phyloP scores from a whole-genome alignment of 257 asterid species.

The Gynochthodes officinalis region DNA sequence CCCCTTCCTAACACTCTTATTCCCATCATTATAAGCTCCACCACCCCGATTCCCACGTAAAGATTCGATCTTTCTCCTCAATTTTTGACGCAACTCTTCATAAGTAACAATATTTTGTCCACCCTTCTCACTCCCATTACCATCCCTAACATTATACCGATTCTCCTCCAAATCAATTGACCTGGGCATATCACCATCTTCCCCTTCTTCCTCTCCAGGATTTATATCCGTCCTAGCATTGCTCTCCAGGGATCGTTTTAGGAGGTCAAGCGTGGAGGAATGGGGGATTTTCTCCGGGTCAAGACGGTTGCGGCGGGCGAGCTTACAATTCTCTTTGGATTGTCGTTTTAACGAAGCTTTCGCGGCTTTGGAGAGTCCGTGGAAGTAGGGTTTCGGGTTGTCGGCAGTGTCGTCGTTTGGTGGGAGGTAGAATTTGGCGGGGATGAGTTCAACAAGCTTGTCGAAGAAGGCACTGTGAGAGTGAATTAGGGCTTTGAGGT shows the following conservation, averaged over 20 bases:
- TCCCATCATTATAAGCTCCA: slow-evolving; percentile 20
- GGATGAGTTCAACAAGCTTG: slow-evolving; percentile 58
- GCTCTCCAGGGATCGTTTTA: slow-evolving; percentile 34
- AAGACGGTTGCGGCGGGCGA: slow-evolving; percentile 75
- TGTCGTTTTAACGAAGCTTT: slow-evolving; percentile 71
- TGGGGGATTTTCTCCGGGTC: slow-evolving; percentile 65
- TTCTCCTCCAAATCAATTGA: slow-evolving; percentile 30
- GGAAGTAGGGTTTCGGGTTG: slow-evolving; percentile 71
- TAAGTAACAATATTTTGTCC: slow-evolving; percentile 49
- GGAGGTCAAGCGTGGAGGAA: slow-evolving; percentile 45
- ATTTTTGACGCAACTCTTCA: slow-evolving; percentile 60
- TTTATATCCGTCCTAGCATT: background rate
- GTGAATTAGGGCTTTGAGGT: slow-evolving; percentile 42
- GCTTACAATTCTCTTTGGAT: slow-evolving; percentile 52
- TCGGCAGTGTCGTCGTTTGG: slow-evolving; percentile 44
- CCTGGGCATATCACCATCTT: background rate
- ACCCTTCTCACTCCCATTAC: slow-evolving; percentile 14
- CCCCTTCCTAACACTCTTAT: slow-evolving; percentile 24
- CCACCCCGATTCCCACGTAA: slow-evolving; percentile 69
- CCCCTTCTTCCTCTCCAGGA: slow-evolving; percentile 8
- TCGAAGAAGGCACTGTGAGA: slow-evolving; percentile 57
- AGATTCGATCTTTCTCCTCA: slow-evolving; percentile 58
- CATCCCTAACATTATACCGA: slow-evolving; percentile 17
- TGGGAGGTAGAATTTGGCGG: slow-evolving; percentile 74
- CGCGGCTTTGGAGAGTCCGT: slow-evolving; percentile 74